Percentiles rank a stretch among this genome's conserved stretches.
These are phyloP conservation scores for Coniella lustricola DNA, from an alignment of 2,329 filamentous ascomycete genomes.

Conservation along the genomic window DNA sequence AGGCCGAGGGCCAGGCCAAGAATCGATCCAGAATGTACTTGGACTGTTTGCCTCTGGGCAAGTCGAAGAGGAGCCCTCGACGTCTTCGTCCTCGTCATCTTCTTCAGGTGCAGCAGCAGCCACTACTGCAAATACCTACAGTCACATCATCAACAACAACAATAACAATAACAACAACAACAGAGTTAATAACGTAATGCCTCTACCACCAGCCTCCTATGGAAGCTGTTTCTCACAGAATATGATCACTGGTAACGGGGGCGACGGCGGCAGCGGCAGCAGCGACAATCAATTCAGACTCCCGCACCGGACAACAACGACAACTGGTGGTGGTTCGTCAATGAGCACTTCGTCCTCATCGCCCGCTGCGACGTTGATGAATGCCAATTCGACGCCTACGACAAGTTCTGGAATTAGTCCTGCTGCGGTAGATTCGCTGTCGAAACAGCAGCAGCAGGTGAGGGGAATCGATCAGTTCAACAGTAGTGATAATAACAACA, in stretches of 20 bases:
- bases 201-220: neutral
- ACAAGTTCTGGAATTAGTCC: constrained; percentile 8
- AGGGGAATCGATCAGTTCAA: too few species aligned
- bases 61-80: neutral
- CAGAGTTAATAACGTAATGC: too few species aligned
- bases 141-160: too few species aligned
- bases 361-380: constrained; percentile 4
- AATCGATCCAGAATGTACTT: neutral
- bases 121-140: too few species aligned
- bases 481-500: too few species aligned
- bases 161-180: too few species aligned
- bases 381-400: constrained; percentile 2
- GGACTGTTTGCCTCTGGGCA: neutral
- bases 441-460: too few species aligned
- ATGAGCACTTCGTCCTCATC: constrained; percentile 11
- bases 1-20: neutral
- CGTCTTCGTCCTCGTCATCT: too few species aligned
- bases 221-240: neutral
- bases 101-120: too few species aligned
- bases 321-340: neutral
- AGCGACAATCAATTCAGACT: constrained; percentile 5
- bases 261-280: neutral
- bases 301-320: constrained; percentile 2
- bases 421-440: neutral
- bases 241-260: too few species aligned